Percentiles rank a stretch among this genome's conserved stretches.
These are phyloP conservation scores for Stephania yunnanensis DNA, from an alignment of 164 flowering plant species.

Conservation along the genomic window DNA sequence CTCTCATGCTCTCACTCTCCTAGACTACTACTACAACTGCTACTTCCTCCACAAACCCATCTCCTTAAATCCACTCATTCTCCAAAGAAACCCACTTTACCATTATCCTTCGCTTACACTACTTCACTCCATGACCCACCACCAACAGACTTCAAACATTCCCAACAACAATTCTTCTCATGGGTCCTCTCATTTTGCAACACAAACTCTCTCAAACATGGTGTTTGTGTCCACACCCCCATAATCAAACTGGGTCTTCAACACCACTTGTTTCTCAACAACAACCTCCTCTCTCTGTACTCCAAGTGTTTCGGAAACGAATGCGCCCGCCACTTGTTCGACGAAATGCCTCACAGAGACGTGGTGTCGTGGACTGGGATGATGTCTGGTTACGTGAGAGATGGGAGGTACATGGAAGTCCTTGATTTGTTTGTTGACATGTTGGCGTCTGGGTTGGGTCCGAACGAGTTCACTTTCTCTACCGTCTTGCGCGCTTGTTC, in stretches of 20 bases:
- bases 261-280: constrained; percentile 31
- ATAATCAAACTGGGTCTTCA: constrained; percentile 46
- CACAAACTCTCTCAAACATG: constrained; percentile 33
- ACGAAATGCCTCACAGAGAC: constrained; percentile 42
- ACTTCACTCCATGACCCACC: neutral
- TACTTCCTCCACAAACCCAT: constrained; percentile 1
- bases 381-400: constrained; percentile 35
- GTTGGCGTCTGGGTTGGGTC: constrained; percentile 31
- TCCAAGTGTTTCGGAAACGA: constrained; percentile 32
- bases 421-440: constrained; percentile 35
- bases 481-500: constrained; percentile 38
- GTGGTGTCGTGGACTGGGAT: constrained; percentile 54
- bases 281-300: constrained; percentile 41
- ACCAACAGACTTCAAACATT: constrained; percentile 3
- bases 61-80: neutral
- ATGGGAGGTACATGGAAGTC: constrained; percentile 23
- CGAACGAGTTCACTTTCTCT: constrained; percentile 50
- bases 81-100: neutral
- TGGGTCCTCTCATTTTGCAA: constrained; percentile 36
- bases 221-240: constrained; percentile 42
- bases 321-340: constrained; percentile 41
- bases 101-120: neutral
- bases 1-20: neutral
- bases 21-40: neutral
- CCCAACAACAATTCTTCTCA: constrained; percentile 28